phyloP scores from a whole-genome alignment of 1,139 yeast species.

The Candida frijolesensis region DNA sequence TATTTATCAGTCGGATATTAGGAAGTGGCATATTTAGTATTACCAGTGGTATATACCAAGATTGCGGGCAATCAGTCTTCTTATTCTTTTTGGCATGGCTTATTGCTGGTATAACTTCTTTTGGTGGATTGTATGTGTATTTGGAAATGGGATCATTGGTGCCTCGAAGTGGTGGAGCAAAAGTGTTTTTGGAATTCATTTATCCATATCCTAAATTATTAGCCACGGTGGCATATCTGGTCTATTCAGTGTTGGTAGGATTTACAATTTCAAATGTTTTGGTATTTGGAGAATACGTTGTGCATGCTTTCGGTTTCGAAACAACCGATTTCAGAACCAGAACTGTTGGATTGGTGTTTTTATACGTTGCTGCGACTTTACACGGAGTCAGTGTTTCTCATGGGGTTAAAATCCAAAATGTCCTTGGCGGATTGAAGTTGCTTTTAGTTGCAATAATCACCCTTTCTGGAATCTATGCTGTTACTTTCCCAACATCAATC shows the following conservation, averaged over 20 bases:
- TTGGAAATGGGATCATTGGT: constrained; percentile 69
- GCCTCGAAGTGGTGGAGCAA: constrained; percentile 76
- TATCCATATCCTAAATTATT: constrained; percentile 61
- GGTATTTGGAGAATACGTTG: constrained; percentile 69
- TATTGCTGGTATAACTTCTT: constrained; percentile 60
- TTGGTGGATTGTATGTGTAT: constrained; percentile 66
- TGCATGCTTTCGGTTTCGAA: constrained; percentile 50
- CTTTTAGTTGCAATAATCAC: constrained; percentile 50
- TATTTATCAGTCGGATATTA: constrained; percentile 68
- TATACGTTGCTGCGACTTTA: constrained; percentile 43
- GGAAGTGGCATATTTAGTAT: constrained; percentile 80
- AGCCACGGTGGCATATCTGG: constrained; percentile 59
- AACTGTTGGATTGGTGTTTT: constrained; percentile 45
- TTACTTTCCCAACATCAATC: constrained; percentile 42
- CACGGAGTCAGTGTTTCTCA: constrained; percentile 58
- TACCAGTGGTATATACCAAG: constrained; percentile 65
- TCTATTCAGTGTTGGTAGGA: constrained; percentile 63
- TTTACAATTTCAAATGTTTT: constrained; percentile 65
- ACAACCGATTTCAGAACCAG: constrained; percentile 43
- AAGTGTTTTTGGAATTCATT: constrained; percentile 67
- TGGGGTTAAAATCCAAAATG: constrained; percentile 58
- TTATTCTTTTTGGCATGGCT: constrained; percentile 64
- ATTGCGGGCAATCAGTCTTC: constrained; percentile 66
- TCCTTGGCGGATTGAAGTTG: constrained; percentile 57
- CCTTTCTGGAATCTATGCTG: constrained; percentile 52